Conservation (phyloP, 352 stramenopile genomes). For the Phytophthora constricta region DNA sequence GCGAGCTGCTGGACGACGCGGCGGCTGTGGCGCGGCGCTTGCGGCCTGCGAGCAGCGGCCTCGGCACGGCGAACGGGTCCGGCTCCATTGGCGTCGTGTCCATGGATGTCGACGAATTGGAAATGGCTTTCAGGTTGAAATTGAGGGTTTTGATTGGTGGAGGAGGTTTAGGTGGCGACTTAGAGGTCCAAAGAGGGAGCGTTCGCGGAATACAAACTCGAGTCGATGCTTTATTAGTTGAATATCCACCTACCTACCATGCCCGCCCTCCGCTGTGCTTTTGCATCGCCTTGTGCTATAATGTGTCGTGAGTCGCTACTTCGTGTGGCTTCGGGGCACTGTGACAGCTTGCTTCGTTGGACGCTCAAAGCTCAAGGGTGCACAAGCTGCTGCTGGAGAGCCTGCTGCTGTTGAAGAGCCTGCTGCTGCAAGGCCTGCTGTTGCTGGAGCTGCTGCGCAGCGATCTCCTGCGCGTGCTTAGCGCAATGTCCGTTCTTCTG, state of each 20-base stretch:
- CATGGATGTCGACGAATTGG: background rate
- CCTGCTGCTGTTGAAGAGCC: conserved; percentile 38
- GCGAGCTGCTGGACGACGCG: background rate
- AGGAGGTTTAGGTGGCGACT: too few species aligned
- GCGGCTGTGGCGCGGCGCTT: conserved; percentile 39
- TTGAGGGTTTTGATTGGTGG: background rate
- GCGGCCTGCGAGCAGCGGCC: conserved; percentile 44
- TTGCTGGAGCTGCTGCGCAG: conserved; percentile 52
- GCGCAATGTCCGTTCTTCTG: conserved; percentile 89
- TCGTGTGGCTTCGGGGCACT: background rate
- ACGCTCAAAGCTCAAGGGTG: conserved; percentile 30
- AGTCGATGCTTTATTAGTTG: background rate
- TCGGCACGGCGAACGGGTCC: conserved; percentile 66
- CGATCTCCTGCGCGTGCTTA: conserved; percentile 87
- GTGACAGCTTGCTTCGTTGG: background rate
- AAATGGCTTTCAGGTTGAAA: too few species aligned
- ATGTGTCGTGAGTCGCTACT: background rate
- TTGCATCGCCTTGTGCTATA: background rate
- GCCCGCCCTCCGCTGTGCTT: background rate
- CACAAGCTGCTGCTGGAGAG: conserved; percentile 46
- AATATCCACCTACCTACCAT: background rate
- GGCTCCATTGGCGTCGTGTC: too few species aligned
- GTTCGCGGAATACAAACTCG: background rate
- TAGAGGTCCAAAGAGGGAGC: too few species aligned
- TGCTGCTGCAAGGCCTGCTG: conserved; percentile 50